phyloP scores from a whole-genome alignment of 2,329 filamentous ascomycete species.

The Pezicula rhizophila region DNA sequence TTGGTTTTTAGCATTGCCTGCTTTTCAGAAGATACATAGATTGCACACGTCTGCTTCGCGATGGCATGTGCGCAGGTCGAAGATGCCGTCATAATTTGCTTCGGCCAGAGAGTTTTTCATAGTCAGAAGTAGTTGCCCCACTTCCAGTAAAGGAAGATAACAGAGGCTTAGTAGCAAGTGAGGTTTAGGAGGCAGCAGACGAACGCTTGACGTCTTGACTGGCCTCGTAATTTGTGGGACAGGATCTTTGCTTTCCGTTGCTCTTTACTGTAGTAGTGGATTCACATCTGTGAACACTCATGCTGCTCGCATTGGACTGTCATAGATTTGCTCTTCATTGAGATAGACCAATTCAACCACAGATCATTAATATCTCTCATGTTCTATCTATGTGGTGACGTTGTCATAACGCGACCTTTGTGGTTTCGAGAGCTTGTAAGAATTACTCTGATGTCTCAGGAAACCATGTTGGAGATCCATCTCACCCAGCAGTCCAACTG shows the following conservation, averaged over 20 bases:
- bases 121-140: background rate
- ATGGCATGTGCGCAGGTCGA: conserved; percentile 37
- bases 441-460: too few species aligned
- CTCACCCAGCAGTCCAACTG: too few species aligned
- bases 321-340: conserved; percentile 9
- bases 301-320: conserved; percentile 5
- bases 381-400: background rate
- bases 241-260: background rate
- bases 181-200: conserved; percentile 2
- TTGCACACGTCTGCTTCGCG: conserved; percentile 27
- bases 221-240: conserved; percentile 1
- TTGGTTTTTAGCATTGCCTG: conserved; percentile 25
- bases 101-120: conserved; percentile 4
- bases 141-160: conserved; percentile 2
- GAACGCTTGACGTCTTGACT: conserved; percentile 5
- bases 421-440: too few species aligned
- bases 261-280: conserved; percentile 8
- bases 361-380: conserved; percentile 7
- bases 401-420: background rate
- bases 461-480: too few species aligned
- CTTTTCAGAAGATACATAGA: conserved; percentile 25
- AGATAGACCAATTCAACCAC: conserved; percentile 17
- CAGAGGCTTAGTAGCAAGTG: background rate
- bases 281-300: conserved; percentile 9
- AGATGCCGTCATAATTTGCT: conserved; percentile 36